phyloP scores from a whole-genome alignment of 352 stramenopile species.

The Plasmopara muralis region DNA sequence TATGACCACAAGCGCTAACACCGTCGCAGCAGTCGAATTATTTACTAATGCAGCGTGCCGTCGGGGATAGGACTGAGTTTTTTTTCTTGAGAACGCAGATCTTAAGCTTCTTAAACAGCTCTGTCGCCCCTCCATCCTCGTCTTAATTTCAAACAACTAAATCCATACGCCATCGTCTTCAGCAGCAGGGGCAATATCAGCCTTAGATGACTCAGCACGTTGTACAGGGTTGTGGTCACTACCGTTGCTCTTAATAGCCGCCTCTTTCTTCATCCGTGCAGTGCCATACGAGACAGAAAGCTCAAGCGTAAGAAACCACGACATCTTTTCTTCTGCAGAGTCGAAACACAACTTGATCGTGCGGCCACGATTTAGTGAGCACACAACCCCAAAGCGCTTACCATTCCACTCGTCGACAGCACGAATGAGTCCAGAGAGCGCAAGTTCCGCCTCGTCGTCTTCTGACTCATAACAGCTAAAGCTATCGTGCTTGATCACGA shows the following conservation, averaged over 20 bases:
- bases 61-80: constrained; percentile 9
- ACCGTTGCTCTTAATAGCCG: constrained; percentile 37
- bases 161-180: constrained; percentile 70
- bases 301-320: constrained; percentile 74
- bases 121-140: constrained; percentile 1
- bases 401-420: constrained; percentile 69
- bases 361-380: constrained; percentile 55
- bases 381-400: constrained; percentile 65
- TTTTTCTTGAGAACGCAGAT: constrained; percentile 8
- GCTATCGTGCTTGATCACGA: constrained; percentile 69
- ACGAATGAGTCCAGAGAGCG: constrained; percentile 56
- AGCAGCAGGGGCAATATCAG: constrained; percentile 18
- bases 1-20: constrained; percentile 17
- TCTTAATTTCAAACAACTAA: constrained; percentile 18
- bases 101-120: constrained; percentile 16
- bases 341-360: constrained; percentile 79
- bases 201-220: constrained; percentile 36
- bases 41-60: constrained; percentile 25
- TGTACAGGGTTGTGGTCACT: constrained; percentile 32
- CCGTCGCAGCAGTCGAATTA: constrained; percentile 24
- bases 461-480: constrained; percentile 76
- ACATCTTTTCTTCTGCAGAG: constrained; percentile 77
- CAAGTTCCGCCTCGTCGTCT: constrained; percentile 58
- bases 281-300: constrained; percentile 63
- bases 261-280: constrained; percentile 65